phyloP scores from a whole-genome alignment of 2,329 filamentous ascomycete genomes.

The Botrytis porri region DNA sequence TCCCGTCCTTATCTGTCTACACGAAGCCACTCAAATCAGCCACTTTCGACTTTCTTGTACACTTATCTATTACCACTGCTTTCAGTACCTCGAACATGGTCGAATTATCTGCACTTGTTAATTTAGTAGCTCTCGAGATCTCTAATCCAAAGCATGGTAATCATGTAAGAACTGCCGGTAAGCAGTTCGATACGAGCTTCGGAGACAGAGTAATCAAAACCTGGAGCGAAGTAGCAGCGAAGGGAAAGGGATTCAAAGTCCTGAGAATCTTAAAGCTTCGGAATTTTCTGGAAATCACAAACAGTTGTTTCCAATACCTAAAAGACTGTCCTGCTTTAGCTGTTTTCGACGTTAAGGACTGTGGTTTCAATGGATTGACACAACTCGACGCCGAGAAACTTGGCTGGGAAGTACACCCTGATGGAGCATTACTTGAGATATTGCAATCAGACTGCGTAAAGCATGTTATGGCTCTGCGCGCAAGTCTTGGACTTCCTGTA shows the following conservation, averaged over 20 bases:
- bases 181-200: conserved; percentile 19
- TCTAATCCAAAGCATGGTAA: conserved; percentile 19
- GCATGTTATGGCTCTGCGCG: conserved; percentile 23
- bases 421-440: conserved; percentile 24
- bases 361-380: conserved; percentile 24
- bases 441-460: conserved; percentile 31
- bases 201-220: conserved; percentile 35
- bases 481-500: conserved; percentile 11
- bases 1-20: conserved; percentile 31
- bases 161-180: background rate
- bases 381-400: conserved; percentile 20
- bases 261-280: conserved; percentile 37
- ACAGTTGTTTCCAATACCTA: conserved; percentile 34
- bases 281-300: conserved; percentile 34
- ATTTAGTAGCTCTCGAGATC: conserved; percentile 37
- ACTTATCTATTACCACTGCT: conserved; percentile 34
- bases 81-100: conserved; percentile 33
- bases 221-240: conserved; percentile 33
- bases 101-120: conserved; percentile 35
- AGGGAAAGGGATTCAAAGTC: conserved; percentile 33
- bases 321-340: conserved; percentile 36
- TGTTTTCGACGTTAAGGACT: conserved; percentile 35
- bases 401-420: conserved; percentile 30
- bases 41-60: conserved; percentile 36
- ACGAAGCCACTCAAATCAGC: conserved; percentile 32